Evolutionary conservation across 2,329 filamentous ascomycete species (phyloP), one percentile per base, ranked within the genome.

Genomic region (Aspergillus sp.): DNA sequence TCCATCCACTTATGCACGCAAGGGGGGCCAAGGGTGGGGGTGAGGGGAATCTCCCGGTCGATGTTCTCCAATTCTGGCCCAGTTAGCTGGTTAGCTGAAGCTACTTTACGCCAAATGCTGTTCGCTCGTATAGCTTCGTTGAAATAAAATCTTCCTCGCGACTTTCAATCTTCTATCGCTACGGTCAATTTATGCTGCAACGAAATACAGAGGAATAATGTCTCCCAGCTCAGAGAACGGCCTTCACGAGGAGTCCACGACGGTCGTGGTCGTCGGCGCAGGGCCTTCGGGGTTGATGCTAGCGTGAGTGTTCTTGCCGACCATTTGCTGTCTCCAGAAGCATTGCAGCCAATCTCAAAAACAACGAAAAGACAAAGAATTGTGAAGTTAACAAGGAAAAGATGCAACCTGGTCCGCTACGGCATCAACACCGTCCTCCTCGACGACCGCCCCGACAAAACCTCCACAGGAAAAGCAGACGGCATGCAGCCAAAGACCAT

Each of bases 401-500:
- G 82, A 14, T 79, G 80, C 36, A 82, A 85, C 64, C 78, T 91
- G 39, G 83, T 84, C 18, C 82, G 88, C 9, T 90, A 85, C 67
- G 89, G 88, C 14, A 85, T 91, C 67, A 85, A 85, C 57, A 82
- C 85, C 3, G 81, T 83, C 46, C 81, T 91, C 49, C 80, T 91
- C 52, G 90, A 92, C 75, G 87, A 91, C 70, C 79, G 89, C 63
- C 79, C 84, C 36, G 84, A 89, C 67, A 85, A 85, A 68, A 92
- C 90, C 1, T 80, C 85, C 6, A 87, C 87, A 9, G 89, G 89
- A 47, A 80, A 84, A 58, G 88, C 88, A 62, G 90, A 92, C 72
- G 89, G 89, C 46, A 78, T 92, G 55, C 89, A 92, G 69, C 89
- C 89, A 49, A 92, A 92, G 76, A 89, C 88, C 1, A 90, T 92